Percentiles rank a stretch among this genome's conserved stretches.
Evolutionary conservation across 179 eudicot genomes (phyloP).

Genomic region (Corrigiola litoralis): DNA sequence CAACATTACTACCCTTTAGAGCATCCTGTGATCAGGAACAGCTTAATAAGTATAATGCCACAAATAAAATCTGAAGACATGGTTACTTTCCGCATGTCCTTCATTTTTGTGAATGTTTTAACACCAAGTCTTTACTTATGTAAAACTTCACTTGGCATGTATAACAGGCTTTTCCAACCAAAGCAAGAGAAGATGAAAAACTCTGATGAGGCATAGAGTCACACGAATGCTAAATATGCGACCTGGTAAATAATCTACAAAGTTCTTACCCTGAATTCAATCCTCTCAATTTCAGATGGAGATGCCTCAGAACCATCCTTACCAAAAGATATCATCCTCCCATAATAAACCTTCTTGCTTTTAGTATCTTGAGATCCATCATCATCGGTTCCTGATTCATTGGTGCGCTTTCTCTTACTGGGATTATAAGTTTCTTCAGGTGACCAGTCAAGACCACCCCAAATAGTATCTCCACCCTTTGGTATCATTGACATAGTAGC

Average conservation of each 20-base stretch:
- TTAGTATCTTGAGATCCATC: constrained; percentile 19
- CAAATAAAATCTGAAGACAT: too few species aligned
- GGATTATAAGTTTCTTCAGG: constrained; percentile 76
- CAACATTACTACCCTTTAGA: constrained; percentile 65
- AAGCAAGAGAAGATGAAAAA: too few species aligned
- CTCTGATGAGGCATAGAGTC: background rate
- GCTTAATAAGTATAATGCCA: background rate
- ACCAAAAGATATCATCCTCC: constrained; percentile 85
- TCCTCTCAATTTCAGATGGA: constrained; percentile 53
- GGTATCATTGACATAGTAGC: constrained; percentile 98
- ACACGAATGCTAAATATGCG: background rate
- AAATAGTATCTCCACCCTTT: constrained; percentile 85
- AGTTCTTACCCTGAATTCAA: constrained; percentile 69
- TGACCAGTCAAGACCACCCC: constrained; percentile 98
- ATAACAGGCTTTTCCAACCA: too few species aligned
- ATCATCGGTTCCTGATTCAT: constrained; percentile 26
- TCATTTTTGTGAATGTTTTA: too few species aligned
- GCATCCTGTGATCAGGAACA: constrained; percentile 51
- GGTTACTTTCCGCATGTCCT: too few species aligned
- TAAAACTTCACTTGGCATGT: too few species aligned
- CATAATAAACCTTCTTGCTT: constrained; percentile 47
- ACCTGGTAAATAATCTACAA: background rate
- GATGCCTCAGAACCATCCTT: constrained; percentile 69
- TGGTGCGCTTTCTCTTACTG: constrained; percentile 37
- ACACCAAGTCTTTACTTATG: too few species aligned